A percentile compares a stretch with the other conserved stretches of the same genome.
Conservation (phyloP, 2,329 filamentous ascomycete species). For the Endocalyx cinctus region DNA sequence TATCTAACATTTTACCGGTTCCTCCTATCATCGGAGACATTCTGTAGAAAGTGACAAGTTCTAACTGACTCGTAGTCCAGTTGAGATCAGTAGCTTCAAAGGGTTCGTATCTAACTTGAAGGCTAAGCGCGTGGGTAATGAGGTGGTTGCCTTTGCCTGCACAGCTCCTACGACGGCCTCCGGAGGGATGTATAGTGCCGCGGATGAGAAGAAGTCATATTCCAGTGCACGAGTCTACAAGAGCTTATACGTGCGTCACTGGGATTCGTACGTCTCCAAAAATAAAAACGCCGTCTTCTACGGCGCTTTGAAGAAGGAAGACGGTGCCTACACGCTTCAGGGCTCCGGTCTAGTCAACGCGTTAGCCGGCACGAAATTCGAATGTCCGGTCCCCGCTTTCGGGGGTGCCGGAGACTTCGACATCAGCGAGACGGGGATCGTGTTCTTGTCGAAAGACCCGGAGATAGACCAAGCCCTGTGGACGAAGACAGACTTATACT, state of each 20-base stretch:
- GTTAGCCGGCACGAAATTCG: slow-evolving; percentile 54
- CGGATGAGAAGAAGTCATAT: slow-evolving; percentile 52
- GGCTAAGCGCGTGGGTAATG: slow-evolving; percentile 43
- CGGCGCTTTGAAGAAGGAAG: slow-evolving; percentile 29
- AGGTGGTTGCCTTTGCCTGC: slow-evolving; percentile 50
- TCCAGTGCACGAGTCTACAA: slow-evolving; percentile 69
- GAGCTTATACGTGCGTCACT: slow-evolving; percentile 74
- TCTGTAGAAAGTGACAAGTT: slow-evolving; percentile 6
- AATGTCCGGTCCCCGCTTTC: slow-evolving; percentile 70
- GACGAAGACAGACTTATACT: slow-evolving; percentile 80
- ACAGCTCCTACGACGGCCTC: slow-evolving; percentile 63
- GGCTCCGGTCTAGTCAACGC: slow-evolving; percentile 55
- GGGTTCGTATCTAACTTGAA: slow-evolving; percentile 57
- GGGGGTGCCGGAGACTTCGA: slow-evolving; percentile 80
- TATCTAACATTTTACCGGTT: slow-evolving; percentile 13
- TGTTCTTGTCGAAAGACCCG: slow-evolving; percentile 73
- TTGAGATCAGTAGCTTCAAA: slow-evolving; percentile 44
- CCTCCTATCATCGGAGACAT: no score
- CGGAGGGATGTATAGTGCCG: slow-evolving; percentile 65
- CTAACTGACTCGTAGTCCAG: slow-evolving; percentile 27
- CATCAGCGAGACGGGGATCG: slow-evolving; percentile 59
- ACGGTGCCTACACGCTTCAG: slow-evolving; percentile 37
- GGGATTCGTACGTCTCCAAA: slow-evolving; percentile 70
- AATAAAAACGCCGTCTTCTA: slow-evolving; percentile 61
- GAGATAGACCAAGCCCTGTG: slow-evolving; percentile 65